These are phyloP conservation scores for Rhodomyrtus tomentosa DNA, from an alignment of 345 rosid species.

Conservation along the genomic window DNA sequence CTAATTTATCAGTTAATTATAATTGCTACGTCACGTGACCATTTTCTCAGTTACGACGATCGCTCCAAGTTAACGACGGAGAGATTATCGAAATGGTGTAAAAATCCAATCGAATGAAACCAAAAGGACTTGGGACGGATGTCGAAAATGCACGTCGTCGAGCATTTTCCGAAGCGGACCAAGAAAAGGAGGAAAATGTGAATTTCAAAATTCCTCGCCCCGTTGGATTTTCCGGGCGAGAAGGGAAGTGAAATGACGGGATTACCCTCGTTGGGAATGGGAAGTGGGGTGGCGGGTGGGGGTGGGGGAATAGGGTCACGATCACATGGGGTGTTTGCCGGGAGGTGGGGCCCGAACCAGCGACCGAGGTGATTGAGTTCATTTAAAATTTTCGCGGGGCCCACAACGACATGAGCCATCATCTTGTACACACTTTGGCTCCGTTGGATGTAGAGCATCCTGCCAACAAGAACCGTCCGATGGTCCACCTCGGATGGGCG, in stretches of 20 bases:
- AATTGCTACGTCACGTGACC: fast-evolving
- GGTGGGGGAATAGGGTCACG: not conserved
- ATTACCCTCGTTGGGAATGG: not conserved
- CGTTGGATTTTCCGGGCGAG: not conserved
- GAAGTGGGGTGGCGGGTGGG: too few species aligned
- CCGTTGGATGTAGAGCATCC: not conserved
- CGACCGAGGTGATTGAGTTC: not conserved
- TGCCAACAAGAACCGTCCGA: not conserved
- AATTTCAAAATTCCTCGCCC: not conserved
- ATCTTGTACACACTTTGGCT: not conserved
- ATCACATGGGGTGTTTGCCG: not conserved
- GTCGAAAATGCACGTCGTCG: not conserved
- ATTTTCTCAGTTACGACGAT: fast-evolving
- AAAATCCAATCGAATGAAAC: not conserved
- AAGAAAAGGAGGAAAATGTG: not conserved
- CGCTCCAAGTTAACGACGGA: not conserved
- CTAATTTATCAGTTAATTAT: fast-evolving
- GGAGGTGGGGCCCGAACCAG: not conserved
- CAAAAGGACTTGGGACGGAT: not conserved
- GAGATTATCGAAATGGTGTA: not conserved
- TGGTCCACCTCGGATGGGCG: not conserved
- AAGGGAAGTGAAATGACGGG: not conserved
- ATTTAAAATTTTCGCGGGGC: not conserved
- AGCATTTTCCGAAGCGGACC: not conserved
- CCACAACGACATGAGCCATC: not conserved